Evolutionary conservation across 352 stramenopile genomes (phyloP).

Genomic region (Achlya hypogyna): DNA sequence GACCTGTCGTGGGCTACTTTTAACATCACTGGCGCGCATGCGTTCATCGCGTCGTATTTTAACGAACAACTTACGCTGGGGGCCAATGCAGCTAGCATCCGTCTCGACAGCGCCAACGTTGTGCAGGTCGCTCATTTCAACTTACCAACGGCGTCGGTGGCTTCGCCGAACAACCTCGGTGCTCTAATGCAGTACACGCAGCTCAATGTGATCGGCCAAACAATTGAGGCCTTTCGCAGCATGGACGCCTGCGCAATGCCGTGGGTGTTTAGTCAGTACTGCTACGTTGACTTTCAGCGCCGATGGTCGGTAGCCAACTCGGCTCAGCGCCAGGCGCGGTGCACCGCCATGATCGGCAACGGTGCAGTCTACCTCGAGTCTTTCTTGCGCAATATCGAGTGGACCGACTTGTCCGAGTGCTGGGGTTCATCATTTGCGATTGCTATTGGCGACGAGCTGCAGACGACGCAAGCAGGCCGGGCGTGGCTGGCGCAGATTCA

Average conservation of each 20-base stretch:
- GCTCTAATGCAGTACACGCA: not conserved
- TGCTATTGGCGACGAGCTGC: not conserved
- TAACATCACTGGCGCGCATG: not conserved
- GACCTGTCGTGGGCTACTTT: constrained; percentile 7
- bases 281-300: not conserved
- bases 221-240: not conserved
- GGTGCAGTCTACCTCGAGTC: not conserved
- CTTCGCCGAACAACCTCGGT: not conserved
- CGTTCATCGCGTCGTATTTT: not conserved
- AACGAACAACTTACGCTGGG: constrained; percentile 10
- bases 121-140: not conserved
- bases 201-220: not conserved
- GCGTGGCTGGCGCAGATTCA: not conserved
- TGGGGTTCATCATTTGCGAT: not conserved
- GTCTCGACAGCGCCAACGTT: not conserved
- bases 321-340: not conserved
- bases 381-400: not conserved
- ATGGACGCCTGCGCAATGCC: constrained; percentile 1
- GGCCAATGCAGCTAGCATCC: not conserved
- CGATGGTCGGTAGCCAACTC: not conserved
- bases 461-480: not conserved
- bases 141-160: not conserved
- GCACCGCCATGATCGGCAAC: not conserved
- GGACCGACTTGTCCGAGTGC: not conserved
- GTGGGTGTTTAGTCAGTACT: constrained; percentile 12